These are phyloP conservation scores for Fusarium foetens DNA, from an alignment of 2,329 filamentous ascomycete species.

Conservation along the genomic window DNA sequence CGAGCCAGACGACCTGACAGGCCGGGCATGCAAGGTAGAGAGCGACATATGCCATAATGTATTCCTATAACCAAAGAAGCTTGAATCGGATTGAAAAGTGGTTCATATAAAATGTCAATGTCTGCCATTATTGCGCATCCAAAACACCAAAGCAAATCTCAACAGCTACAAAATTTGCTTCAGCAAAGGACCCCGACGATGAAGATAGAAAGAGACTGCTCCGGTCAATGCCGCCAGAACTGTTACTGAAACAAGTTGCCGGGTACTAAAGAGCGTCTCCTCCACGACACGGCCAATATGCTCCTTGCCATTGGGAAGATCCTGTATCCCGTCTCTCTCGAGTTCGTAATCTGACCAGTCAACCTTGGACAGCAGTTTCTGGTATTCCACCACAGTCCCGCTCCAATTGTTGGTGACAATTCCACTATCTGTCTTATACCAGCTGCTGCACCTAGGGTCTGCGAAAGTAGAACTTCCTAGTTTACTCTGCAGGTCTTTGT, in stretches of 20 bases:
- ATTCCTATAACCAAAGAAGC: accelerated
- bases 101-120: accelerated
- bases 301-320: accelerated
- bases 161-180: neutral
- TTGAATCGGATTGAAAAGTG: accelerated
- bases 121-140: accelerated
- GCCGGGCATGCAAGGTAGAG: accelerated
- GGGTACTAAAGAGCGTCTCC: neutral
- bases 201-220: accelerated
- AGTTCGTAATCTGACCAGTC: neutral
- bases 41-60: accelerated
- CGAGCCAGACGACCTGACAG: accelerated
- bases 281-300: neutral
- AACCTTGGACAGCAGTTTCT: neutral
- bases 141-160: accelerated
- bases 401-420: neutral
- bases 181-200: neutral
- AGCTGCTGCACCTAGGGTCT: accelerated
- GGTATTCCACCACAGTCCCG: neutral
- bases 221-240: accelerated
- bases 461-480: accelerated
- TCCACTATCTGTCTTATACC: neutral
- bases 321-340: accelerated
- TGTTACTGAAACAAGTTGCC: accelerated
- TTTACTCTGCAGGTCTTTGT: accelerated